Evolutionary conservation across 2,329 filamentous ascomycete genomes (phyloP), one percentile per base, ranked within the genome.

Genomic region (Aspergillus luchuensis): DNA sequence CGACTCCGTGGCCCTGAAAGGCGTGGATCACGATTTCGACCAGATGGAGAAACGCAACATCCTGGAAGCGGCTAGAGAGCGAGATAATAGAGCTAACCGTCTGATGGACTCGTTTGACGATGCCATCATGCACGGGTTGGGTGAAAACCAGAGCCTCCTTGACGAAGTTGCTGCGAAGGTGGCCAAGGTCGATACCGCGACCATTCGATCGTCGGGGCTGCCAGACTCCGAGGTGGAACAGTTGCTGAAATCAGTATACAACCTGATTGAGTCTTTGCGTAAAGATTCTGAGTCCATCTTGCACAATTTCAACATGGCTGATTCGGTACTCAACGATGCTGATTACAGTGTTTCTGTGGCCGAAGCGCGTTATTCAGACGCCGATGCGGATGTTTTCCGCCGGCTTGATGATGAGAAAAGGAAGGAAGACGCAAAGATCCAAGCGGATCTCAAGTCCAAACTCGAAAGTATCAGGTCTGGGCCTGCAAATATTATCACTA

Each of bases 331-430:
- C 58, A 85, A 84, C 60, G 76, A 81, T 23, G 79, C 81, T 1
- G 82, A 84, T 59, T 81, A 84, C 56, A 79, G 80, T 49, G 79
- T 84, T 19, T 81, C 82, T n/a, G 80, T 85, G 53, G 81, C 82
- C 38, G 79, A 83, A 66, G 84, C 82, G 2, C 78, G 74, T 55
- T 78, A 79, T 38, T 75, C 81, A 17, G 77, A 79, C 51, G 76
- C 78, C 0, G 76, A 79, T 19, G 59, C 73, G 4, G 74, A 76
- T 3, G 74, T 78, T 10, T 80, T 82, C 63, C 67, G 70, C 28
- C 77, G 73, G 23, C 73, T 83, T 3, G 74, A 77, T 25, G 72
- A 71, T 41, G 80, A 82, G 65, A 82, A 82, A 69, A 73, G 74
- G 62, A 81, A 80, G 63, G 81, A 83, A 64, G 81, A 82, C 66